Conservation (phyloP, 1,284 basidiomycete genomes). For the Inonotus obliquus region DNA sequence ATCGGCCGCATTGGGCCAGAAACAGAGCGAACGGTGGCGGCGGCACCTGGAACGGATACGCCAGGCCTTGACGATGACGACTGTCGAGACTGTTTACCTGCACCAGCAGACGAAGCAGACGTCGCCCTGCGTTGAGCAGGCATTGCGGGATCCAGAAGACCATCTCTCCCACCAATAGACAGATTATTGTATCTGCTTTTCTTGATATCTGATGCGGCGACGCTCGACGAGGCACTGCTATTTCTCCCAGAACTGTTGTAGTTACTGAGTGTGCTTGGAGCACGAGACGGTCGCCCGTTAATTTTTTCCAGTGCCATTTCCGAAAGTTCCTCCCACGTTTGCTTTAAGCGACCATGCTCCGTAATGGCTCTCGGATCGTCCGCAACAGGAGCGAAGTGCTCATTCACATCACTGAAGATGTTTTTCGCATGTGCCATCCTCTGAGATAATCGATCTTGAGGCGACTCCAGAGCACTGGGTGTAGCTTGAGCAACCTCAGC, state of each 20-base stretch:
- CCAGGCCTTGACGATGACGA: conserved; percentile 27
- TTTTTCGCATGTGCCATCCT: conserved; percentile 58
- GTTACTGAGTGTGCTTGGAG: conserved; percentile 48
- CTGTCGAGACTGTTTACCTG: conserved; percentile 2
- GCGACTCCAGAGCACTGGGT: conserved; percentile 30
- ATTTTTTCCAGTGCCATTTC: conserved; percentile 73
- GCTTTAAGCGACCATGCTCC: conserved; percentile 60
- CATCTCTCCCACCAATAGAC: conserved; percentile 5
- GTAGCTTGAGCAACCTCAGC: background rate
- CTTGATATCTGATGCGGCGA: conserved; percentile 23
- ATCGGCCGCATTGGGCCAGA: conserved; percentile 41
- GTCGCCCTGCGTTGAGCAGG: conserved; percentile 20
- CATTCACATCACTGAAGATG: conserved; percentile 42
- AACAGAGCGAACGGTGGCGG: conserved; percentile 48
- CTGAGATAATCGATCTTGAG: conserved; percentile 60
- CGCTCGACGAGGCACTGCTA: conserved; percentile 42
- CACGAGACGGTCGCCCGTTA: conserved; percentile 54
- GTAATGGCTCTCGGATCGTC: conserved; percentile 53
- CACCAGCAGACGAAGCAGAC: conserved; percentile 11
- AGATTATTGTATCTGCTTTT: conserved; percentile 11
- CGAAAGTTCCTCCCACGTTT: conserved; percentile 74
- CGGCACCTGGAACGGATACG: conserved; percentile 41
- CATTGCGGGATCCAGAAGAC: conserved; percentile 9
- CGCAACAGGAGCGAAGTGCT: conserved; percentile 36
- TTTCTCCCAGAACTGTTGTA: conserved; percentile 42